Conservation (phyloP, 73 alveolate species). For the Paramecium primaurelia region DNA sequence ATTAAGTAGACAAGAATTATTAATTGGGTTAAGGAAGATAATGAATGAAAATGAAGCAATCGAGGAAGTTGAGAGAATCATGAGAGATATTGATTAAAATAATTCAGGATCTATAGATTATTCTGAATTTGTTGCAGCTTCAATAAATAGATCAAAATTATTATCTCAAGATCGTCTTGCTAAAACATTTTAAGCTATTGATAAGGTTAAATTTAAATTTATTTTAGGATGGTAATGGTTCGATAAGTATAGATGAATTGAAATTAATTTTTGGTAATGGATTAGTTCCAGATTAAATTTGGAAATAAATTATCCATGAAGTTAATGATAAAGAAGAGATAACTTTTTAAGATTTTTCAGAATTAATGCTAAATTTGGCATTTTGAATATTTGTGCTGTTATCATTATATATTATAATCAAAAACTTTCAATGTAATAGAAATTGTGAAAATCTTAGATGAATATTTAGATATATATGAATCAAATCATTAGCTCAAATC, state of each 20-base stretch:
- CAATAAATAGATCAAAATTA: conserved; percentile 48
- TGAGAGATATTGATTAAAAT: conserved; percentile 65
- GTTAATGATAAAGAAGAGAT: conserved; percentile 53
- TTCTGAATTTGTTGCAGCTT: conserved; percentile 71
- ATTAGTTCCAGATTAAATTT: conserved; percentile 46
- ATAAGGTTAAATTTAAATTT: neutral
- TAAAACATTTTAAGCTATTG: conserved; percentile 60
- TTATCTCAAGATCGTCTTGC: conserved; percentile 45
- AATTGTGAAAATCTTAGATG: neutral
- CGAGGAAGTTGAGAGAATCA: conserved; percentile 58
- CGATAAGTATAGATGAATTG: conserved; percentile 72
- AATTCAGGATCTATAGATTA: conserved; percentile 66
- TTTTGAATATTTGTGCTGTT: neutral
- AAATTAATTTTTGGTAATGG: conserved; percentile 64
- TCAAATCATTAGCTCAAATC: neutral
- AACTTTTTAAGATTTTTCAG: neutral
- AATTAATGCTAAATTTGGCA: neutral
- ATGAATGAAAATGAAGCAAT: conserved; percentile 47
- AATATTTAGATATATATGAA: neutral
- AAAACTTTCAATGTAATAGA: neutral
- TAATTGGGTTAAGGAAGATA: conserved; percentile 52
- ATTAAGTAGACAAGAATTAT: conserved; percentile 62
- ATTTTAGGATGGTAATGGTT: conserved; percentile 72
- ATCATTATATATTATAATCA: neutral
- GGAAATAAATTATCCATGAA: conserved; percentile 53